phyloP scores from a whole-genome alignment of 345 rosid genomes.

The Pseudoturritis turrita region DNA sequence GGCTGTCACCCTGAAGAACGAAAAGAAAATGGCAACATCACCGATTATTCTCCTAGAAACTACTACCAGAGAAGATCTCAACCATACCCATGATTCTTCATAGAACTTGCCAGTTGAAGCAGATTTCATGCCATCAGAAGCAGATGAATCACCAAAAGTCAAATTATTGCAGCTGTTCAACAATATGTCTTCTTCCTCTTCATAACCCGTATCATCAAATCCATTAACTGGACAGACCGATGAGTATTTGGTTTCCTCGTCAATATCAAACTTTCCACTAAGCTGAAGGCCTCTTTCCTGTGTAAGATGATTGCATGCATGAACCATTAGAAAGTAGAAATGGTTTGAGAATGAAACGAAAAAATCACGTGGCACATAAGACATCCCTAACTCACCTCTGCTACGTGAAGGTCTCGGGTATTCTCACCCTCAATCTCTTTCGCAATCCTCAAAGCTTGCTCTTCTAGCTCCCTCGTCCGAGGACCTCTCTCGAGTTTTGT shows the following conservation, averaged over 20 bases:
- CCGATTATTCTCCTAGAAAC: conserved; percentile 11
- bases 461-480: conserved; percentile 55
- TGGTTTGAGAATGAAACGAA: background rate
- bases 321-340: background rate
- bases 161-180: conserved; percentile 54
- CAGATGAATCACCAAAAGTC: conserved; percentile 60
- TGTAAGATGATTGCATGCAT: conserved; percentile 8
- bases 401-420: conserved; percentile 82
- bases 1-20: conserved; percentile 52
- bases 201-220: conserved; percentile 61
- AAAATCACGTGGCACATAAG: conserved; percentile 1
- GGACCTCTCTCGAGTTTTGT: conserved; percentile 94
- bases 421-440: conserved; percentile 92
- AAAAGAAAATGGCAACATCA: conserved; percentile 23
- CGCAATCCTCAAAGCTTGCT: conserved; percentile 83
- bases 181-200: conserved; percentile 66
- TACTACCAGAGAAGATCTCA: conserved; percentile 15
- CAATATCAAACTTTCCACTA: conserved; percentile 57
- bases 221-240: conserved; percentile 56
- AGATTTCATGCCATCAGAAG: conserved; percentile 35
- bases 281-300: conserved; percentile 88
- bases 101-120: conserved; percentile 36
- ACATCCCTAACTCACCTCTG: conserved; percentile 65
- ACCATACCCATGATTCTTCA: conserved; percentile 40
- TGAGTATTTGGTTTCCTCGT: conserved; percentile 84